Conservation (phyloP, 2,329 filamentous ascomycete species). For the Diaporthe ampelina region DNA sequence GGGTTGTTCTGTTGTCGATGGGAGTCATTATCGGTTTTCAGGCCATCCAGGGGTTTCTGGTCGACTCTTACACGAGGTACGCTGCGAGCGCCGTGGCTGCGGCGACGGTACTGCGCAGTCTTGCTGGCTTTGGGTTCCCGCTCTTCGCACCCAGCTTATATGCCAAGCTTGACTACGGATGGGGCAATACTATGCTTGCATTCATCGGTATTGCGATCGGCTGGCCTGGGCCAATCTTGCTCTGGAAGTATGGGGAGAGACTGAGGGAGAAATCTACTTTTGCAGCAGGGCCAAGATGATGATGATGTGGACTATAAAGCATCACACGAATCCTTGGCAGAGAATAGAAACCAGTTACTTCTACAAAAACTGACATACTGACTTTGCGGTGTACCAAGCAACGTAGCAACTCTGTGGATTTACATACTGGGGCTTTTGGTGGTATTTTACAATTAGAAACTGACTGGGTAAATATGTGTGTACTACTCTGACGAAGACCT, state of each 20-base stretch:
- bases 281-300: conserved; percentile 36
- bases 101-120: conserved; percentile 58
- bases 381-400: not conserved
- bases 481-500: no score
- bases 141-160: conserved; percentile 65
- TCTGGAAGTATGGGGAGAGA: conserved; percentile 60
- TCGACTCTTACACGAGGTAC: conserved; percentile 62
- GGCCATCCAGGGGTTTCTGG: conserved; percentile 61
- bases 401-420: not conserved
- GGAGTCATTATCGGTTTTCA: conserved; percentile 59
- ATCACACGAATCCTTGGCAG: not conserved
- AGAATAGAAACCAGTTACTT: not conserved
- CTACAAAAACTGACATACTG: not conserved
- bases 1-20: conserved; percentile 54
- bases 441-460: no score
- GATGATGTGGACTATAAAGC: not conserved
- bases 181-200: conserved; percentile 59
- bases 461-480: not conserved
- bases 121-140: conserved; percentile 66
- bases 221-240: conserved; percentile 58
- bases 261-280: conserved; percentile 51
- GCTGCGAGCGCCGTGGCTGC: conserved; percentile 62
- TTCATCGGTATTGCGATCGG: conserved; percentile 56
- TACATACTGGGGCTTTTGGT: not conserved
- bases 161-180: conserved; percentile 55